Evolutionary conservation across 768 basidiomycete genomes (phyloP), one percentile per base, ranked within the genome.

Genomic region (Trametes sanguinea): DNA sequence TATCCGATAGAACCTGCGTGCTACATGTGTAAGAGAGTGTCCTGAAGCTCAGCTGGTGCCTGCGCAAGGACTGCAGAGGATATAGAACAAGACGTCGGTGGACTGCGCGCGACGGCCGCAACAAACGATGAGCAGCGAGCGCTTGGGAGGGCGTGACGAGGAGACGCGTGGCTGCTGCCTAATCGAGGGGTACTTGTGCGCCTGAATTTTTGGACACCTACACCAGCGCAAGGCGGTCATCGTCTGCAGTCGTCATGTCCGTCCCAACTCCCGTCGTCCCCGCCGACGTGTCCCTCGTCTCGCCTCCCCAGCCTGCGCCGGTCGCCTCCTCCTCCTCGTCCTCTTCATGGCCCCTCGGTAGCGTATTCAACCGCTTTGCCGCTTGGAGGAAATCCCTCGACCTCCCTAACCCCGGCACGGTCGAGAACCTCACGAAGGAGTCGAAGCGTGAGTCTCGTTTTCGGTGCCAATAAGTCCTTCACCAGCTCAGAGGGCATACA

Each of bases 351-450:
- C 90, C 92, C 30, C 76, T 93, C 60, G 81, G 83, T 53, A 85
- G 81, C 74, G 78, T 83, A 27, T 90, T 89, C 74, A 80, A 84
- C 69, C 85, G 87, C 60, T 87, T 96, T 75, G 81, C 88, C 62
- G 78, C 83, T 73, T 95, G 94, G 91, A 86, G 94, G 68, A 82
- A 85, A 69, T 83, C 86, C 64, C 81, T 95, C 66, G 90, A 87
- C 51, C 80, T 98, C 52, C 86, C 93, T 43, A 90, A 92, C 76
- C 95, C 95, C n/a, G 95, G 95, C 57, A 88, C 90, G 14, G 87
- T 89, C 47, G 95, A 98, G 82, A 94, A 92, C 74, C 81, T 98
- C 65, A 89, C 90, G 69, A 94, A 92, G 78, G 95, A 98, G 78
- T 87, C 92, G 68, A 95, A 95, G 77, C 76, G 95, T 96, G 68